Evolutionary conservation across 768 basidiomycete species (phyloP), one percentile per base, ranked within the genome.

Genomic region (Psilocybe azurescens): DNA sequence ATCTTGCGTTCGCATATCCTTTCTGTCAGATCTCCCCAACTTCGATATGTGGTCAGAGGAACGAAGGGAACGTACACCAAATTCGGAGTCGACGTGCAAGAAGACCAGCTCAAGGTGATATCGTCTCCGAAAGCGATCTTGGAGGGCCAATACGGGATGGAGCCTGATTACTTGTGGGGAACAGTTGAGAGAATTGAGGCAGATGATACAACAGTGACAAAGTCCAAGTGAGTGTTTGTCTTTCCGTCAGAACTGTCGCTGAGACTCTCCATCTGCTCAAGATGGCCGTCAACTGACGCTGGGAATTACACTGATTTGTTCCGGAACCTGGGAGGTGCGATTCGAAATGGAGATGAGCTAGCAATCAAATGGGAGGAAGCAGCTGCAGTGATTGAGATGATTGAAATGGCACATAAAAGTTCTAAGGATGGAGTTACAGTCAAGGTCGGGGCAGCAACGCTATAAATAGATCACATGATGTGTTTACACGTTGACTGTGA

Each of bases 301-400:
- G 90, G 91, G 1, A 75, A 77, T 47, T 93, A 91, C 68, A 72
- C 80, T 8, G 81, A 80, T 30, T 74, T 92, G 54, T 93, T 87
- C 79, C 82, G 77, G 60, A 89, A 92, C 66, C 74, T 93, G 20
- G 90, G 85, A 10, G 81, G 78, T 28, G 84, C 83, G 5, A 89
- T 94, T 58, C 78, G 86, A 33, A 73, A 82, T 28, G 81, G 81
- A 3, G 81, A 77, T 6, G 81, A 83, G 54, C 81, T 80, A 38
- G 80, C 78, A 6, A 85, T 95, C 48, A 91, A 86, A 72, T 93
- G 91, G 83, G 84, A 86, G 66, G 87, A 94, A 71, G 87, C 90
- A 0, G 83, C 84, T 8, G 74, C 81, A 6, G 89, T 91, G 8
- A 86, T 95, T 65, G 84, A 90, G 76, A 81, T 95, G 71, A 86